phyloP scores from a whole-genome alignment of 345 rosid species.

The Heritiera fomes region DNA sequence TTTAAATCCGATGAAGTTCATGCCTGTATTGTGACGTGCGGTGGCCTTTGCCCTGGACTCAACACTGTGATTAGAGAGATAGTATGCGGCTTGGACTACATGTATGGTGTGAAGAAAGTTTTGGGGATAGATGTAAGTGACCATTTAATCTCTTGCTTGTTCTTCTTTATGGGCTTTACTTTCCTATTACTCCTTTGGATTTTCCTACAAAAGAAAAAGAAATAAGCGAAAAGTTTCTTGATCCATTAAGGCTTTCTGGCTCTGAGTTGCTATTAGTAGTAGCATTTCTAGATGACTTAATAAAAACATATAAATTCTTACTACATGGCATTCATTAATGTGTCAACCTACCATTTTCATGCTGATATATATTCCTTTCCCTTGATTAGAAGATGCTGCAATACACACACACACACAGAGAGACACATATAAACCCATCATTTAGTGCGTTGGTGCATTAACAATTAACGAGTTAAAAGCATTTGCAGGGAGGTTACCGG shows the following conservation, averaged over 20 bases:
- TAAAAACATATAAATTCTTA: not conserved
- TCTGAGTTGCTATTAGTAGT: not conserved
- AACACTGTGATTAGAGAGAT: constrained; percentile 85
- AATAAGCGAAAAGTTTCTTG: not conserved
- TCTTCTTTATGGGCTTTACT: not conserved
- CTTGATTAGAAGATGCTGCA: not conserved
- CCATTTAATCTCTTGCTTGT: not conserved
- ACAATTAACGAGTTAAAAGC: not conserved
- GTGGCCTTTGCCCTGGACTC: constrained; percentile 86
- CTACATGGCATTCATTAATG: not conserved
- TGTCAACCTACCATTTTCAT: constrained; percentile 3
- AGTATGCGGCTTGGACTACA: constrained; percentile 65
- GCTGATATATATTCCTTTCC: not conserved
- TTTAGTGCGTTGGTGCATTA: constrained; percentile 4
- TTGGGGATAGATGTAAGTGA: constrained; percentile 75
- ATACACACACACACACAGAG: not conserved
- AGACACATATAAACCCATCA: not conserved
- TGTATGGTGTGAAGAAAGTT: constrained; percentile 77
- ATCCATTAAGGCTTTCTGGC: not conserved
- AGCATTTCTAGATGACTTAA: not conserved
- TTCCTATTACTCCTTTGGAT: not conserved
- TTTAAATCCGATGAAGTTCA: constrained; percentile 76
- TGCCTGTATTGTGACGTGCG: constrained; percentile 86
- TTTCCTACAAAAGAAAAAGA: not conserved
- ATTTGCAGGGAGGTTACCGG: constrained; percentile 73